Percentiles rank a stretch among this genome's conserved stretches.
Conservation (phyloP, 192 early-diverging fungal genomes). For the Dimargaris cristalligena region DNA sequence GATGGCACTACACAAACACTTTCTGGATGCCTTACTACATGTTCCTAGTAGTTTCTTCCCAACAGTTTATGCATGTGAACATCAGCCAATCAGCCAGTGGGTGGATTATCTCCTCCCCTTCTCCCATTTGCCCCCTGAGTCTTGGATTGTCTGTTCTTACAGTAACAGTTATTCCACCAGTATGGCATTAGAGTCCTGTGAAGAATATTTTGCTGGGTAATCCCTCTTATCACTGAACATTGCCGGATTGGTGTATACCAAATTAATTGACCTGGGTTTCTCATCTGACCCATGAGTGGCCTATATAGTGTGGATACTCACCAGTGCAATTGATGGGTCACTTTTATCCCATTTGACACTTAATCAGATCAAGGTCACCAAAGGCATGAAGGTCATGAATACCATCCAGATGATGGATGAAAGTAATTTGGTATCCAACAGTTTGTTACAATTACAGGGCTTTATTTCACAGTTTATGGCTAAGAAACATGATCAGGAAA, state of each 20-base stretch:
- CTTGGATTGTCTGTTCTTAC: not conserved
- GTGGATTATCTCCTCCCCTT: not conserved
- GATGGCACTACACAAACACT: no score
- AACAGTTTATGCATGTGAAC: not conserved
- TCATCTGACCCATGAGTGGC: not conserved
- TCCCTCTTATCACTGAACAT: not conserved
- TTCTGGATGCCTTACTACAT: not conserved
- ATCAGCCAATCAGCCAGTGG: not conserved
- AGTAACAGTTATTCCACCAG: not conserved
- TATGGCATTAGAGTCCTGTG: not conserved
- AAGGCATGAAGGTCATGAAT: not conserved
- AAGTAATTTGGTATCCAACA: not conserved
- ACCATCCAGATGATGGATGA: not conserved
- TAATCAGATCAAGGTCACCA: not conserved
- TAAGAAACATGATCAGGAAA: not conserved
- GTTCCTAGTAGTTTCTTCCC: not conserved
- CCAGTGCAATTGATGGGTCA: not conserved
- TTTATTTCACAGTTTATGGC: not conserved
- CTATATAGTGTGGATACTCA: not conserved
- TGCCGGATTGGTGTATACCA: not conserved
- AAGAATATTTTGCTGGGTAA: not conserved
- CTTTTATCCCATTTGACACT: not conserved
- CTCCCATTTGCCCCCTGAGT: not conserved
- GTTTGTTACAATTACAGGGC: not conserved
- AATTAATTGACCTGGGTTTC: not conserved